Evolutionary conservation across 2,329 filamentous ascomycete species (phyloP), one percentile per base, ranked within the genome.

Genomic region (Aspergillus versicolor): DNA sequence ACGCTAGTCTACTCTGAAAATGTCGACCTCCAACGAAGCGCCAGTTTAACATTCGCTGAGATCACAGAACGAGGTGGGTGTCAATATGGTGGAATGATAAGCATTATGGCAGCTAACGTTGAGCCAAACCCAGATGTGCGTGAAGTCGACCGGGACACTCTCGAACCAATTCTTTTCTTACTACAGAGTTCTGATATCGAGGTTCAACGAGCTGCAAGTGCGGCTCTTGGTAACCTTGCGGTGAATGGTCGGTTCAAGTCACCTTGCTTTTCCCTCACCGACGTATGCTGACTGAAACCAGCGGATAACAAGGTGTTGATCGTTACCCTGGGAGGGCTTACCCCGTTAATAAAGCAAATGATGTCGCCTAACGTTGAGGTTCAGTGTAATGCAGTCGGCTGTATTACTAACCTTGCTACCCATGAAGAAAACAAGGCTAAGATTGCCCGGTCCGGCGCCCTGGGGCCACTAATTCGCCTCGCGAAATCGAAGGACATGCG

Each of bases 381-480:
- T 24, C 94, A 99, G 77, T 99, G 94, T 81, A 99, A 99, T 75
- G 94, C 94, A 43, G 94, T 99, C 60, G 94, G 94, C 51, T 99
- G 94, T 79, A 99, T 99, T 74, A 99, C 94, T 45, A 99, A 99
- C 72, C 79, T 99, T 56, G 94, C 94, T 54, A 99, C 94, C 3
- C 94, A 99, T 70, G 94, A 99, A 78, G 94, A 97, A 67, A 99
- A 99, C 80, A 99, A 99, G 79, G 92, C 94, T 57, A 97, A 96
- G 79, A 99, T 99, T 74, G 94, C 94, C 65, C 86, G 91, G 60
- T 99, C 94, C 3, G 94, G 94, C 57, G 94, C 94, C 54, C 82
- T 99, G 56, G 91, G 89, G 7, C 94, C 94, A 8, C 80, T 99
- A 65, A 99, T 94, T 45, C 86, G 90, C 62, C 80, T 99, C 57